Conservation (phyloP, 257 asterid genomes). For the Ballota nigra region DNA sequence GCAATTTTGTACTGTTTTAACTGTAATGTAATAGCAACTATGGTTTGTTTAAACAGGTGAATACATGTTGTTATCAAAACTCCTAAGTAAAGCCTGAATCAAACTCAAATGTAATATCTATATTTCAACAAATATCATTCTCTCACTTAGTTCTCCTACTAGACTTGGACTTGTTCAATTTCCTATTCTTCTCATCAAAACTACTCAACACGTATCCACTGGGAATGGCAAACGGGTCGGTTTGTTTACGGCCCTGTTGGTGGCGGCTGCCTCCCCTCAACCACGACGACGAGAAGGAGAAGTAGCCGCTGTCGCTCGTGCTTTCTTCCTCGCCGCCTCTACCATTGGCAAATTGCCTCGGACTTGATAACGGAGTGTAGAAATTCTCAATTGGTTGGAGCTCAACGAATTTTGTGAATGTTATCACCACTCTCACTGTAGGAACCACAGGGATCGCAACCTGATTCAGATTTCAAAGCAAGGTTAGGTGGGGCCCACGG, state of each 20-base stretch:
- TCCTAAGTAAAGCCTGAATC: conserved; percentile 6
- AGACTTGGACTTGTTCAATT: conserved; percentile 59
- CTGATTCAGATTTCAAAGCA: conserved; percentile 37
- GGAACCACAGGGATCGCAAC: conserved; percentile 97
- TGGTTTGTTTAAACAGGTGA: background rate
- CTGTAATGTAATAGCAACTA: background rate
- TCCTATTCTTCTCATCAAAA: conserved; percentile 57
- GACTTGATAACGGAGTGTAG: conserved; percentile 86
- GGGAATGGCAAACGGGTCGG: conserved; percentile 77
- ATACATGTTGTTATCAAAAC: conserved; percentile 8
- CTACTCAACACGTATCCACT: conserved; percentile 69
- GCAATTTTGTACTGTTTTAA: background rate
- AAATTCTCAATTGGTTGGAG: conserved; percentile 67
- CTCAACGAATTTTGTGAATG: conserved; percentile 86
- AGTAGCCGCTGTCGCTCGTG: conserved; percentile 21
- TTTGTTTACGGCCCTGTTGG: conserved; percentile 28
- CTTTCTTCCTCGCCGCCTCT: conserved; percentile 29
- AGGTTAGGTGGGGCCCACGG: conserved; percentile 10
- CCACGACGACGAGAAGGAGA: conserved; percentile 47
- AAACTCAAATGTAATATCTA: background rate
- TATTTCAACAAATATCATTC: background rate
- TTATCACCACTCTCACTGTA: conserved; percentile 85
- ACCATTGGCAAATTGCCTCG: conserved; percentile 39
- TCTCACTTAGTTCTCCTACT: conserved; percentile 49
- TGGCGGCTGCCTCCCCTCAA: conserved; percentile 38